Percentiles rank a stretch among this genome's conserved stretches.
Conservation (phyloP, 371 early-diverging fungal genomes). For the Haplosporangium sp. region DNA sequence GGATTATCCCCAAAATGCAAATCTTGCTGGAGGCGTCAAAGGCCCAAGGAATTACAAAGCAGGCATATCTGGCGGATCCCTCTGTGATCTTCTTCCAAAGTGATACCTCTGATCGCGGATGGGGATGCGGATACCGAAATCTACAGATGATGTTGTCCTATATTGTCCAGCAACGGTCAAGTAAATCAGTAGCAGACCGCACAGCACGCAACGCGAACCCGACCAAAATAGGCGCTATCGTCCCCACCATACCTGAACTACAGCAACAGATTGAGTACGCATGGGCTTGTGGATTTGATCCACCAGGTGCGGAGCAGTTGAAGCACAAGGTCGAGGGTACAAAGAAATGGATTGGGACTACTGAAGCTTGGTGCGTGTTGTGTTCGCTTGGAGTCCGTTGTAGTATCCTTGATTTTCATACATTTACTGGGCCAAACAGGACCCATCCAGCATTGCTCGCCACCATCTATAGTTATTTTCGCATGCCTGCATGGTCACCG, state of each 20-base stretch:
- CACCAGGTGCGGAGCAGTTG: conserved; percentile 73
- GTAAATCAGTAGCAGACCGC: not conserved
- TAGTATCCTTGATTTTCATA: conserved; percentile 76
- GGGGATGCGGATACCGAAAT: conserved; percentile 86
- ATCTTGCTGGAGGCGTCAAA: conserved; percentile 23
- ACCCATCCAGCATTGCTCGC: conserved; percentile 70
- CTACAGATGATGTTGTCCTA: conserved; percentile 76
- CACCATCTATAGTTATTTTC: conserved; percentile 68
- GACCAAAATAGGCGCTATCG: not conserved
- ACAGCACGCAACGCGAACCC: not conserved
- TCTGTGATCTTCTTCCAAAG: conserved; percentile 30
- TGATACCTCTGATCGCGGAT: conserved; percentile 66
- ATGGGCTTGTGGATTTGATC: conserved; percentile 76
- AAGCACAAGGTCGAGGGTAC: conserved; percentile 67
- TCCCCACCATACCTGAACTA: conserved; percentile 64
- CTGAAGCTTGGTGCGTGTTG: conserved; percentile 76
- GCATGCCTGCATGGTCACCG: conserved; percentile 42
- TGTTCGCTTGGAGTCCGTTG: conserved; percentile 70
- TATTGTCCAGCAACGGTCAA: conserved; percentile 54
- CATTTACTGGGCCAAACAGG: conserved; percentile 67
- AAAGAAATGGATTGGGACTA: conserved; percentile 84
- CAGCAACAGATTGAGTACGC: conserved; percentile 76
- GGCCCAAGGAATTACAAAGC: conserved; percentile 25
- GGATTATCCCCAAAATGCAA: conserved; percentile 19
- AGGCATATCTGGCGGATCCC: conserved; percentile 44